Base-by-base conservation (phyloP, 139 green algal genomes). In the Auxenochlorella protothecoides region DNA sequence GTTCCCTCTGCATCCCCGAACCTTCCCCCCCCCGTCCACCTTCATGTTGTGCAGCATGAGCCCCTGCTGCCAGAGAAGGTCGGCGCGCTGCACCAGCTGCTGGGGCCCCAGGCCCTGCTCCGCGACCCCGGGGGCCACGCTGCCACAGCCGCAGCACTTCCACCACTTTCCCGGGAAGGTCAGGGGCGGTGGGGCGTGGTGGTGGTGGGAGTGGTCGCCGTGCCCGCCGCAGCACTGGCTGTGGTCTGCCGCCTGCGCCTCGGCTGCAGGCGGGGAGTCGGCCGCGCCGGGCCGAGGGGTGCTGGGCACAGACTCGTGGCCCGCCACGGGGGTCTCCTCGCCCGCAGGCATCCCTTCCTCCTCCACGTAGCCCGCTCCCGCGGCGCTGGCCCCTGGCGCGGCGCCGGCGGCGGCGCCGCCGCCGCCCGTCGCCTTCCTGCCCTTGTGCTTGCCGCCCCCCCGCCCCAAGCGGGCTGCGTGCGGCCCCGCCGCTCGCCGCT, bases 341-440 rank as follows among this genome's bases (percentile, higher is more conserved):
- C 62, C 56, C 72, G 66, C 65, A 70, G 68, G 59, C 69, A 59
- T 44, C 63, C 64, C 57, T 74, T 69, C 55, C 77, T 74, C 51
- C 5, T 16, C 5, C 6, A 5, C 5, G 59, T 52, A 3, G 69
- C 69, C 51, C 59, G 27, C 55, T 71, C 67, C 54, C 53, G n/a
- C 67, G 55, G 54, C 13, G 67, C 67, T 55, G 61, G 51, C 66
- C 59, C 53, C 14, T 53, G 14, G 63, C 1, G 63, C 5, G 4
- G 16, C 6, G 12, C 53, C 2, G 63, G 16, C 63, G 13, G 3
- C 4, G 16, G 63, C 27, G n/a, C 3, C 3, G 63, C 15, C 62
- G 52, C 4, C 62, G 62, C 13, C 4, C 14, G 4, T 57, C 13
- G 65, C n/a, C 63, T 15, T 53, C 52, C 27, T 55, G 5, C 27